Conservation (phyloP, 768 basidiomycete genomes). For the Leccinellum rugosiceps region DNA sequence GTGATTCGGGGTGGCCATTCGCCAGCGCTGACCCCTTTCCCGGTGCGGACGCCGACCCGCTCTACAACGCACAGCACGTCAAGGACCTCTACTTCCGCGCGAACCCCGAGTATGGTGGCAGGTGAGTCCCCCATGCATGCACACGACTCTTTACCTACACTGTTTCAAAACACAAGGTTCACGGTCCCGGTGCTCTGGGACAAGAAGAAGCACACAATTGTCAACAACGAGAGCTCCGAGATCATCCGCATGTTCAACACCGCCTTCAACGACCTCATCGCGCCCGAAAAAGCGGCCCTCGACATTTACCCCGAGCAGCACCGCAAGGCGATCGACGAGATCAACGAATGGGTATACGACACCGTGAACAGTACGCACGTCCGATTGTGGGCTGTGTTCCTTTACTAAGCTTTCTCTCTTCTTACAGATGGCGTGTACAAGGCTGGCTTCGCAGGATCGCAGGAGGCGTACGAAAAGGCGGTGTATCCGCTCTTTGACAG, state of each 20-base stretch:
- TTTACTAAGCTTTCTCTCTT: neutral
- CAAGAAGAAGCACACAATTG: slow-evolving; percentile 80
- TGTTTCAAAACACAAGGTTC: slow-evolving; percentile 43
- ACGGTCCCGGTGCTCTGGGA: slow-evolving; percentile 94
- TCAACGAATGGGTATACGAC: slow-evolving; percentile 87
- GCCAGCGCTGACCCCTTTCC: slow-evolving; percentile 65
- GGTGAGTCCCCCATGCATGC: slow-evolving; percentile 36
- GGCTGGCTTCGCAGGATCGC: slow-evolving; percentile 80
- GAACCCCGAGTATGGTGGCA: slow-evolving; percentile 66
- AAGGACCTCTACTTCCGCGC: slow-evolving; percentile 83
- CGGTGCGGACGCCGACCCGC: slow-evolving; percentile 70
- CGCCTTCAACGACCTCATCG: slow-evolving; percentile 72
- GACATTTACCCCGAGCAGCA: slow-evolving; percentile 79
- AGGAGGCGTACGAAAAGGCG: slow-evolving; percentile 76
- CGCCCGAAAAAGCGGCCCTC: slow-evolving; percentile 58
- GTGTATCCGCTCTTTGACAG: slow-evolving; percentile 72
- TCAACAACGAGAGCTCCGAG: slow-evolving; percentile 95
- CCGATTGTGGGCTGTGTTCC: slow-evolving; percentile 1
- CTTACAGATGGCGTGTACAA: slow-evolving; percentile 79
- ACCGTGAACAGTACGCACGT: slow-evolving; percentile 69
- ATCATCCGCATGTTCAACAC: slow-evolving; percentile 93
- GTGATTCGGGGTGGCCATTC: slow-evolving; percentile 84
- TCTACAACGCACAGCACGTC: slow-evolving; percentile 66
- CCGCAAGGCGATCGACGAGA: slow-evolving; percentile 70
- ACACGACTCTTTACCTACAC: neutral